phyloP scores from a whole-genome alignment of 2,329 filamentous ascomycete genomes.

The Pseudogymnoascus sp. region DNA sequence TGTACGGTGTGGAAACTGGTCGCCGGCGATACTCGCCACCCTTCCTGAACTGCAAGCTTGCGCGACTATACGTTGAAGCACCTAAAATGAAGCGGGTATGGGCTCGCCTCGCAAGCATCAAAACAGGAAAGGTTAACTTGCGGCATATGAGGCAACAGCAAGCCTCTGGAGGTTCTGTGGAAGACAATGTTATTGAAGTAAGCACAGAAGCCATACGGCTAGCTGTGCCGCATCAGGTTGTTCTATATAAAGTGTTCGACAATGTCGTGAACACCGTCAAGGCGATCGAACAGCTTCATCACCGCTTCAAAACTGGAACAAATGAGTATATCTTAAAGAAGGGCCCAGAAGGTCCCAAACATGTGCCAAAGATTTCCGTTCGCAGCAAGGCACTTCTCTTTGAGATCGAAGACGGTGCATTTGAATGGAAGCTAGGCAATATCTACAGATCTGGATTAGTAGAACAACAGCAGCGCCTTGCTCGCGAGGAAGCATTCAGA shows the following conservation, averaged over 20 bases:
- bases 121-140: conserved; percentile 70
- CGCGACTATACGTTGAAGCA: conserved; percentile 80
- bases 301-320: conserved; percentile 79
- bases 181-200: conserved; percentile 78
- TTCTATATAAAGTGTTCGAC: conserved; percentile 85
- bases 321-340: conserved; percentile 86
- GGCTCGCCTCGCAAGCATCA: conserved; percentile 80
- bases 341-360: conserved; percentile 74
- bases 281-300: conserved; percentile 80
- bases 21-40: conserved; percentile 82
- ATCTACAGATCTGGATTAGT: conserved; percentile 85
- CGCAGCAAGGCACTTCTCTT: conserved; percentile 77
- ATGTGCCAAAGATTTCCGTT: conserved; percentile 76
- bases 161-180: conserved; percentile 46
- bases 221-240: conserved; percentile 82
- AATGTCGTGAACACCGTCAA: conserved; percentile 86
- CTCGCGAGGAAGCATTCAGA: conserved; percentile 81
- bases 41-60: conserved; percentile 66
- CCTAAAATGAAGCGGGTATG: conserved; percentile 77
- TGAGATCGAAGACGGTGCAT: conserved; percentile 89
- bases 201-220: conserved; percentile 78
- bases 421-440: conserved; percentile 92
- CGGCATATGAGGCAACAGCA: conserved; percentile 66
- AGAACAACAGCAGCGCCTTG: conserved; percentile 83
- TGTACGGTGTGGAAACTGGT: conserved; percentile 74